phyloP scores from a whole-genome alignment of 179 eudicot species.

The Spinacia oleracea region DNA sequence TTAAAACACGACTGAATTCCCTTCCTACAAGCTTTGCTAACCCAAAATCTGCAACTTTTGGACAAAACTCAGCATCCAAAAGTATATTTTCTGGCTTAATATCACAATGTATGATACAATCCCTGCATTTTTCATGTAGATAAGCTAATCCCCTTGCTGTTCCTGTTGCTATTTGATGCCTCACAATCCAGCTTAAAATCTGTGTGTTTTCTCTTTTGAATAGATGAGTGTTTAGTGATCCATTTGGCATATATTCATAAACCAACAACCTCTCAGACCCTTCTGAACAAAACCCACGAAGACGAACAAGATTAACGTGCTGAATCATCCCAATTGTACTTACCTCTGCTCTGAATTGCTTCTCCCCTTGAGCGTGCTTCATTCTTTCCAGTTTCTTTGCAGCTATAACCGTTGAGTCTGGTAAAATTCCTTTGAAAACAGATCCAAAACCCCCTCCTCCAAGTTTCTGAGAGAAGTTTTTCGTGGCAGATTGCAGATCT shows the following conservation, averaged over 20 bases:
- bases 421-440: constrained; percentile 35
- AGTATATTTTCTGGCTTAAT: constrained; percentile 39
- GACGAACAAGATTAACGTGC: constrained; percentile 37
- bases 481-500: constrained; percentile 33
- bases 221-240: constrained; percentile 33
- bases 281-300: constrained; percentile 39
- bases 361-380: constrained; percentile 30
- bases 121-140: constrained; percentile 37
- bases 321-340: constrained; percentile 40
- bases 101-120: constrained; percentile 39
- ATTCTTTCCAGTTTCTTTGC: constrained; percentile 34
- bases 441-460: constrained; percentile 38
- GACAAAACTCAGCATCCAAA: constrained; percentile 29
- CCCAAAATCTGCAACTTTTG: constrained; percentile 41
- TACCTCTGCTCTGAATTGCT: constrained; percentile 38
- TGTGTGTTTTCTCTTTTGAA: constrained; percentile 10
- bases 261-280: constrained; percentile 32
- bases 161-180: constrained; percentile 35
- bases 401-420: constrained; percentile 29
- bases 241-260: constrained; percentile 36
- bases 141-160: constrained; percentile 32
- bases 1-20: constrained; percentile 36
- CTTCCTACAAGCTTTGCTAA: constrained; percentile 37
- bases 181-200: constrained; percentile 25
- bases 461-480: constrained; percentile 31